Evolutionary conservation across 2,329 filamentous ascomycete genomes (phyloP).

Genomic region (Hirsutella rhossiliensis): DNA sequence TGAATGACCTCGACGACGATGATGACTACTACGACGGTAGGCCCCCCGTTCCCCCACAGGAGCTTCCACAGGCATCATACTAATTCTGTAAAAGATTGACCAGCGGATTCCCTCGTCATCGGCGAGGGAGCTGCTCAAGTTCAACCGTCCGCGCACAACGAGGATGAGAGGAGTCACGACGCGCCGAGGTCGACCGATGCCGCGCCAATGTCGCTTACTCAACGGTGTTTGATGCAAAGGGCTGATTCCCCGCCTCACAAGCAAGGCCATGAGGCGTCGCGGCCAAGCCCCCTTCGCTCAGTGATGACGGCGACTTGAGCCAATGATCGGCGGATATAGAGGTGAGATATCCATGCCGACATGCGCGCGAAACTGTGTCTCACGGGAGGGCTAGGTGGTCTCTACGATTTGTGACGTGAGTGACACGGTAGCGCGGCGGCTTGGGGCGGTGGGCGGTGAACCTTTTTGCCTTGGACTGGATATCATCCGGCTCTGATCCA

Average conservation of each 20-base stretch:
- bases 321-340: slow-evolving; percentile 18
- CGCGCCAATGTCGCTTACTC: slow-evolving; percentile 29
- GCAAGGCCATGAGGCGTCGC: slow-evolving; percentile 37
- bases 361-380: neutral
- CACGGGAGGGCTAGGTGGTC: slow-evolving; percentile 1
- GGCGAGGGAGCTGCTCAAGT: slow-evolving; percentile 75
- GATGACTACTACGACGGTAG: slow-evolving; percentile 80
- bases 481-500: neutral
- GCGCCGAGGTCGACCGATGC: slow-evolving; percentile 31
- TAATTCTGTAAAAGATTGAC: slow-evolving; percentile 55
- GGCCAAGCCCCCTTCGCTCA: slow-evolving; percentile 56
- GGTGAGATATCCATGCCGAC: slow-evolving; percentile 10
- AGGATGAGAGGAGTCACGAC: slow-evolving; percentile 26
- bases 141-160: slow-evolving; percentile 31
- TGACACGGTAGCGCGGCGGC: slow-evolving; percentile 2
- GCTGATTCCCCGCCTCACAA: slow-evolving; percentile 31
- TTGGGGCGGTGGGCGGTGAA: neutral
- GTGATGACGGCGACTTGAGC: slow-evolving; percentile 52
- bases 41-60: slow-evolving; percentile 17
- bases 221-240: slow-evolving; percentile 35
- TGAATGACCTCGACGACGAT: slow-evolving; percentile 84
- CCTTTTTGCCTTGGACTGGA: neutral
- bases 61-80: slow-evolving; percentile 31
- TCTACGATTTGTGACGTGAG: slow-evolving; percentile 3
- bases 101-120: slow-evolving; percentile 72